Base-by-base conservation (phyloP, 306 rosid genomes). In the Medicago lupulina region DNA sequence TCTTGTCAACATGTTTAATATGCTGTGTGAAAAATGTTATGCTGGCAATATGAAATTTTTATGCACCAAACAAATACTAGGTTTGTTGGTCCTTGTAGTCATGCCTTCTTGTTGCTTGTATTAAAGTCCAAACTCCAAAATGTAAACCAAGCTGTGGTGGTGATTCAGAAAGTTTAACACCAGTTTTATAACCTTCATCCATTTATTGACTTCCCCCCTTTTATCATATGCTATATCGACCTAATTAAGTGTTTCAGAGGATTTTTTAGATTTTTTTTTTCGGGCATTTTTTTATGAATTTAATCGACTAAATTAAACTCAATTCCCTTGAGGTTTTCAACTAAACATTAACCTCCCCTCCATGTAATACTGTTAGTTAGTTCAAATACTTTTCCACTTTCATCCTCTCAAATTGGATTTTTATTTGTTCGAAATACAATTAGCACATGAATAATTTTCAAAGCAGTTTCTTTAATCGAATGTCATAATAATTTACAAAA, bases 1-100 rank as follows among this genome's bases (percentile, higher is more conserved):
- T 44, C 44, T 64, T 25, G 43, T 60, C 39, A 60, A 25, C 41
- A 50, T 75, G 44, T 44, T 76, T 65, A 38, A 71, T 76, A 44
- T 59, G 47, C 14, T 18, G 54, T 58, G 44, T 59, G 44, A 39
- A 67, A 59, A 59, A 39, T 67, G 9, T 58, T 40, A 13, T 71
- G 79, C 57, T 58, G 70, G 11, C 31, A 54, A 8, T 50, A 28
- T 46, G 50, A 47, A n/a, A 58, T 11, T 64, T 57, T 66, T 21
- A 2, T 63, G 68, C 79, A 72, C 61, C 61, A 7, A 34, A 57
- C 31, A 40, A 5, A 65, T 65, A 25, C 44, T 77, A 36, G 58
- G 57, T 76, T 63, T 19, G 17, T 28, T 71, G 8, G 25, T 11
- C 36, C 34, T n/a, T 51, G 23, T 51, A 34, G 43, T 63, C 31